A percentile compares a stretch with the other conserved stretches of the same genome.
These are phyloP conservation scores for Limnanthes douglasii DNA, from an alignment of 345 rosid species.

Conservation along the genomic window DNA sequence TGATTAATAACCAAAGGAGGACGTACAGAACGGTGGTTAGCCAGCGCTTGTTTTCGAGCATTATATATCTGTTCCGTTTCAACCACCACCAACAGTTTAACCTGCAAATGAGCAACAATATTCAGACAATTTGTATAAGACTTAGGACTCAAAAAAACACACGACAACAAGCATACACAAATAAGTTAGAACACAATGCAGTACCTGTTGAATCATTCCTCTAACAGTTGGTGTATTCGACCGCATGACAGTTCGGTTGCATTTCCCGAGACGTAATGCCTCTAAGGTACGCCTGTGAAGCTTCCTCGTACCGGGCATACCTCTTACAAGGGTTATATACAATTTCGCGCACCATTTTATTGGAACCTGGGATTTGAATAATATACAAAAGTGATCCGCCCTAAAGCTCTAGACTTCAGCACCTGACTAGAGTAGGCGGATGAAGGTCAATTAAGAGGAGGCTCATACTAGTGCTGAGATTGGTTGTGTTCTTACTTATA, in stretches of 20 bases:
- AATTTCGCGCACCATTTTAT: slow-evolving; percentile 49
- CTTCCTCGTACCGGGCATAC: slow-evolving; percentile 75
- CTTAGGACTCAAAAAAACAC: too few relatives aligned
- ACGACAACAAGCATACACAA: too few relatives aligned
- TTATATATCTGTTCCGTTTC: slow-evolving; percentile 76
- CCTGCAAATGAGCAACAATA: slow-evolving; percentile 17
- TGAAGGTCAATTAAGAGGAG: too few relatives aligned
- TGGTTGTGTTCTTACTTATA: too few relatives aligned
- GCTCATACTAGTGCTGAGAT: too few relatives aligned
- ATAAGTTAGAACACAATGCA: too few relatives aligned
- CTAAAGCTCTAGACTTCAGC: too few relatives aligned
- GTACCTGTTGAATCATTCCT: slow-evolving; percentile 73
- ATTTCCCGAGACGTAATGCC: slow-evolving; percentile 52
- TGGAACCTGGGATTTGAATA: slow-evolving; percentile 55
- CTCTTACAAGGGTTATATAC: slow-evolving; percentile 63
- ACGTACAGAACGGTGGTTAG: slow-evolving; percentile 37
- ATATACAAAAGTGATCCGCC: too few relatives aligned
- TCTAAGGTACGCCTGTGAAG: slow-evolving; percentile 72
- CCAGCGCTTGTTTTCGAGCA: slow-evolving; percentile 51
- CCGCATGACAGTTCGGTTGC: slow-evolving; percentile 58
- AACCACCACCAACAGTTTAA: slow-evolving; percentile 55
- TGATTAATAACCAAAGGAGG: slow-evolving; percentile 49
- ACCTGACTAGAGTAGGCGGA: too few relatives aligned
- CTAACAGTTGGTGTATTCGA: slow-evolving; percentile 51
- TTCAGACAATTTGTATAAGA: background rate